Conservation (phyloP, 2,329 filamentous ascomycete genomes). For the Colletotrichum eremochloae region DNA sequence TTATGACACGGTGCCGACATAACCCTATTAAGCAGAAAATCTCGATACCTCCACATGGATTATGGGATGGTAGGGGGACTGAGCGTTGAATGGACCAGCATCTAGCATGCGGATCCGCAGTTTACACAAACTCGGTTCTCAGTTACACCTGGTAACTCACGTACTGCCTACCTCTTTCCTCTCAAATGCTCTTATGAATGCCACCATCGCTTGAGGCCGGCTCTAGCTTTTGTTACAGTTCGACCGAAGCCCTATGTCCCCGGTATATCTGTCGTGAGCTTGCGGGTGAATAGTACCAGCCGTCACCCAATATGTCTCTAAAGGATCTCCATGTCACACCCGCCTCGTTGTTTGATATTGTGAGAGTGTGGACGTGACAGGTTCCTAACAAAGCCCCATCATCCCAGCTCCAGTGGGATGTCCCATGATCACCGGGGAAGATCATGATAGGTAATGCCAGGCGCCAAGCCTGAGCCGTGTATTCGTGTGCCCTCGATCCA, state of each 20-base stretch:
- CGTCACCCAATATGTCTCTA: background rate
- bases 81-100: background rate
- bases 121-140: background rate
- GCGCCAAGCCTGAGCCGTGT: background rate
- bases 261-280: background rate
- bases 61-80: background rate
- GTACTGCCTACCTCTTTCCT: background rate
- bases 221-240: background rate
- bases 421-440: background rate
- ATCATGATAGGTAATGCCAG: too few species aligned
- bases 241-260: background rate
- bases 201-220: background rate
- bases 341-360: background rate
- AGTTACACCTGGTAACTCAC: background rate
- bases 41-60: background rate
- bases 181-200: background rate
- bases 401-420: background rate
- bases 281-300: background rate
- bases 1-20: background rate
- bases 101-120: background rate
- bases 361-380: background rate
- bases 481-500: background rate
- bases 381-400: background rate
- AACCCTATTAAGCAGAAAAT: background rate
- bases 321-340: background rate